Evolutionary conservation across 345 rosid genomes (phyloP).

Genomic region (Eucalyptus guilfoylei): DNA sequence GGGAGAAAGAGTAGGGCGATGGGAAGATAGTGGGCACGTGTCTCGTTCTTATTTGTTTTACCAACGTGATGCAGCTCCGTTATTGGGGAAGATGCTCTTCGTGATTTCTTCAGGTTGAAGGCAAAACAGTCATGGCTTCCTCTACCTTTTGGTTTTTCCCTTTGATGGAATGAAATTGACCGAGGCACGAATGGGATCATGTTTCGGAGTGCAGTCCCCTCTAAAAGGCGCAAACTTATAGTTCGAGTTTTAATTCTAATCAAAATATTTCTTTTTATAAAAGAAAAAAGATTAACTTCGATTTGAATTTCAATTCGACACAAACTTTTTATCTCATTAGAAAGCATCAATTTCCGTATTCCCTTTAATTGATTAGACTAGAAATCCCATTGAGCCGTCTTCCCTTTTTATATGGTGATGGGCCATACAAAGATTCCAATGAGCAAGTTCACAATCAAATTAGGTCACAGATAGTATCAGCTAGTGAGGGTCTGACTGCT

Average conservation of each 20-base stretch:
- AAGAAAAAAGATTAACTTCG: fast-evolving
- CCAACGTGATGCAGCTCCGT: not conserved
- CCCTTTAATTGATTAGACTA: not conserved
- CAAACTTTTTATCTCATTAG: not conserved
- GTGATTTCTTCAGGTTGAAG: not conserved
- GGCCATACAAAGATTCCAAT: not conserved
- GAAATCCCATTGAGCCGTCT: not conserved
- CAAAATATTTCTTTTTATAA: too few species aligned
- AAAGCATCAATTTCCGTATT: too few species aligned
- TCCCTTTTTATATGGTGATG: not conserved
- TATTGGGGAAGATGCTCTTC: not conserved
- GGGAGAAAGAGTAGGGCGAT: not conserved
- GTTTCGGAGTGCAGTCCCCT: not conserved
- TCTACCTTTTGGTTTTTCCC: not conserved
- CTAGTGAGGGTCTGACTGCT: fast-evolving
- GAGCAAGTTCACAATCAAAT: not conserved
- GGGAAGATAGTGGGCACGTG: not conserved
- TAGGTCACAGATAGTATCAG: not conserved
- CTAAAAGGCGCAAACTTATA: not conserved
- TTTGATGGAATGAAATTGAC: not conserved
- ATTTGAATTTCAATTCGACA: fast-evolving
- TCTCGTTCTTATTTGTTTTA: not conserved
- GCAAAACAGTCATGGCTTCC: not conserved
- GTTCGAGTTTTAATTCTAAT: too few species aligned
- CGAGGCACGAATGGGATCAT: not conserved